These are phyloP conservation scores for Microthyrium microscopicum DNA, from an alignment of 2,329 filamentous ascomycete genomes.

Conservation along the genomic window DNA sequence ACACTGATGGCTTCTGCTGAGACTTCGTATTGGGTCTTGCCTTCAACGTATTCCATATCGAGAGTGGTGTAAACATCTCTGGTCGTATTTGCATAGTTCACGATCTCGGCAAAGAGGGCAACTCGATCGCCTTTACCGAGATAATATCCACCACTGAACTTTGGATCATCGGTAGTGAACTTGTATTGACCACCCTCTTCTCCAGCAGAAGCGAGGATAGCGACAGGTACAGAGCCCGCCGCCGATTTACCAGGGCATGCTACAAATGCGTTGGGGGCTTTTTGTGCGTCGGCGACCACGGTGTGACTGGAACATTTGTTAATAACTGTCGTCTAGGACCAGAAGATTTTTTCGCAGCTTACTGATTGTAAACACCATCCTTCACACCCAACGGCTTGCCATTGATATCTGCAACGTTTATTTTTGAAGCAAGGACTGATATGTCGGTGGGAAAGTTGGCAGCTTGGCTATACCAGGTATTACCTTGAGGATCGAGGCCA, in stretches of 20 bases:
- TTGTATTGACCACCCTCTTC: background rate
- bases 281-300: background rate
- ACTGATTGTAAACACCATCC: too few relatives aligned
- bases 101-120: background rate
- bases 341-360: too few relatives aligned
- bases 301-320: too few relatives aligned
- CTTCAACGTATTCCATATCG: background rate
- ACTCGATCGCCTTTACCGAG: background rate
- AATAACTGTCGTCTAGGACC: too few relatives aligned
- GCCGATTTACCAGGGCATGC: background rate
- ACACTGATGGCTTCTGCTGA: background rate
- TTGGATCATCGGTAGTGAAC: background rate
- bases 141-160: background rate
- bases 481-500: too few relatives aligned
- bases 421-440: too few relatives aligned
- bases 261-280: background rate
- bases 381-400: too few relatives aligned
- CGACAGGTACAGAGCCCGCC: background rate
- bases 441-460: too few relatives aligned
- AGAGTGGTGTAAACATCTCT: background rate
- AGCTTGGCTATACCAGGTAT: too few relatives aligned
- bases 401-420: too few relatives aligned
- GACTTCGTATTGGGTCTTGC: background rate
- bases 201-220: background rate
- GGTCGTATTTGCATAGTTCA: constrained; percentile 1